phyloP scores from a whole-genome alignment of 805 yeast genomes.

The Candida endomychidarum region DNA sequence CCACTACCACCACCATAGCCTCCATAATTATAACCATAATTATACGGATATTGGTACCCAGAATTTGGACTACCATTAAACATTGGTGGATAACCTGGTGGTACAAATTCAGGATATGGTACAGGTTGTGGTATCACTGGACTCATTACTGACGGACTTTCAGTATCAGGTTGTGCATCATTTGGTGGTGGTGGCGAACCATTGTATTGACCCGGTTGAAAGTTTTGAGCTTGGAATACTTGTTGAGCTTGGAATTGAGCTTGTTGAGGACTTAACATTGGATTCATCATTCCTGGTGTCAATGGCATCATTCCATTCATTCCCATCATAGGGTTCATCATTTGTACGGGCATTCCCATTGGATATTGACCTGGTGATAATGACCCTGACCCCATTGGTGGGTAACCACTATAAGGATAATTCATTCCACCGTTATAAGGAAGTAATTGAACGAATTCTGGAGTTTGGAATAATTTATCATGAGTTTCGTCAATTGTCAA shows the following conservation, averaged over 20 bases:
- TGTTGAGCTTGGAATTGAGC: constrained; percentile 12
- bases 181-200: constrained; percentile 5
- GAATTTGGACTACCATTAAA: constrained; percentile 18
- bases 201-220: constrained; percentile 23
- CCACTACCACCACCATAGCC: constrained; percentile 5
- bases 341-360: constrained; percentile 6
- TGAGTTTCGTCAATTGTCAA: constrained; percentile 57
- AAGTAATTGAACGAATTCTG: constrained; percentile 19
- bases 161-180: not conserved
- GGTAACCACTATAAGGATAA: not conserved
- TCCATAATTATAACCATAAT: constrained; percentile 8
- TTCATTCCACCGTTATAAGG: constrained; percentile 2
- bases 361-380: constrained; percentile 7
- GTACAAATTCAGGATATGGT: constrained; percentile 8
- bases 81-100: constrained; percentile 34
- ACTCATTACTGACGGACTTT: constrained; percentile 4
- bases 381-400: constrained; percentile 2
- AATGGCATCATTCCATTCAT: constrained; percentile 4
- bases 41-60: not conserved
- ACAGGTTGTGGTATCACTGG: not conserved
- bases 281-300: constrained; percentile 7
- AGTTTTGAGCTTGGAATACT: constrained; percentile 22
- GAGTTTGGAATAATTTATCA: constrained; percentile 41
- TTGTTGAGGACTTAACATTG: constrained; percentile 16
- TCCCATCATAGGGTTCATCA: constrained; percentile 7